phyloP scores from a whole-genome alignment of 1,139 yeast species.

The Suhomyces terraborum region DNA sequence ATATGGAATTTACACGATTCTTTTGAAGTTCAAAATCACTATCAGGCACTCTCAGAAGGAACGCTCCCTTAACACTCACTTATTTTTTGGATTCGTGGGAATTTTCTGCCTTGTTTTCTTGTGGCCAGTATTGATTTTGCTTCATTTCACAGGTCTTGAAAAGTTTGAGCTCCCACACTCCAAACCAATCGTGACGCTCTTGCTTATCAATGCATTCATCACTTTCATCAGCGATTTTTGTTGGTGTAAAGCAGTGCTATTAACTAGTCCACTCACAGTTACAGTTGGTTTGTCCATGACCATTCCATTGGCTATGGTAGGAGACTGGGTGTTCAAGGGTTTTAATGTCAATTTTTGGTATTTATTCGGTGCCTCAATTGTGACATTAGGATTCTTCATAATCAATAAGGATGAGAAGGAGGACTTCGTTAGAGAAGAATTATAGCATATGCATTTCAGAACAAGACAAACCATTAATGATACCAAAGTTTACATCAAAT shows the following conservation, averaged over 20 bases:
- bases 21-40: slow-evolving; percentile 68
- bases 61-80: slow-evolving; percentile 73
- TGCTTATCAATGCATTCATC: slow-evolving; percentile 66
- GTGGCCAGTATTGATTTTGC: slow-evolving; percentile 78
- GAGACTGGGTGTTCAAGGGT: slow-evolving; percentile 76
- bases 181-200: slow-evolving; percentile 51
- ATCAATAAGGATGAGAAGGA: slow-evolving; percentile 76
- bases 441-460: slow-evolving; percentile 1
- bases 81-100: slow-evolving; percentile 95
- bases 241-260: slow-evolving; percentile 93
- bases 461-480: not conserved
- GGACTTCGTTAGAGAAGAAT: slow-evolving; percentile 35
- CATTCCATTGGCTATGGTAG: slow-evolving; percentile 91
- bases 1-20: slow-evolving; percentile 89
- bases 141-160: slow-evolving; percentile 68
- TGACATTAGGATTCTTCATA: slow-evolving; percentile 78
- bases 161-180: slow-evolving; percentile 68
- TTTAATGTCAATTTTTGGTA: slow-evolving; percentile 63
- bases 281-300: slow-evolving; percentile 93
- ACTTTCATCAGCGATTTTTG: slow-evolving; percentile 88
- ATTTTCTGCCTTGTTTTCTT: slow-evolving; percentile 70
- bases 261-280: slow-evolving; percentile 92
- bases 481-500: no score
- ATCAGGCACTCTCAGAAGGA: slow-evolving; percentile 55
- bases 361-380: slow-evolving; percentile 75